Base-by-base conservation (phyloP, 2,329 filamentous ascomycete genomes). In the Alternaria triticina region DNA sequence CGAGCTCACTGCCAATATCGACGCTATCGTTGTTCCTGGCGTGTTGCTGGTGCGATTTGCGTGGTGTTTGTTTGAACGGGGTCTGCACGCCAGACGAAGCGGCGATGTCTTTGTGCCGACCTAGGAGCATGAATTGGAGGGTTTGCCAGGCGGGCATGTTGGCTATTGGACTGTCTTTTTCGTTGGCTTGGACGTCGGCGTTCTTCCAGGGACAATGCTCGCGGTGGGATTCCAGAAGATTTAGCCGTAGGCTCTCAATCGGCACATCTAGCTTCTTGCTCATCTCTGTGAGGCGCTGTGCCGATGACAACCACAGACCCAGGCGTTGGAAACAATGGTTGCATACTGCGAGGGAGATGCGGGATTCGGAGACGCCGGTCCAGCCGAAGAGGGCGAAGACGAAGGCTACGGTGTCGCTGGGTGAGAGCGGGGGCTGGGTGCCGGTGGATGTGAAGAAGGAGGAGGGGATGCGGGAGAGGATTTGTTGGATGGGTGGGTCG, bases 231-330 rank as follows among this genome's bases (percentile, higher is more conserved):
- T 80, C 77, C 6, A 80, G 59, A 7, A 80, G 69, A 30, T 81
- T 77, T 44, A 81, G 75, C 1, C 74, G 72, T 1, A 81, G 72
- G 4, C 66, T 66, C 30, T 70, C 70, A 8, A 78, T 65, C 4
- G 76, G 69, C 0, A 77, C 70, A 13, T 72, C 61, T 10, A 79
- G 73, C 28, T 77, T 80, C 52, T 69, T 60, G 65, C 71, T 74
- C 73, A 77, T 79, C 44, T 77, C 73, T 43, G 73, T 70, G n/a
- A 78, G 59, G 8, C 74, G 72, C 7, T 70, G 59, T 43, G 72
- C 70, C 1, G 70, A 69, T 78, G 97, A 98, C 84, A 99, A 91
- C 96, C 96, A 99, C 3, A 99, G 85, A 0, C 96, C 96, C 0
- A 98, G 84, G 2, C 94, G 89, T 62, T 96, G 89, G 74, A 97